Evolutionary conservation across 1,284 basidiomycete genomes (phyloP), one percentile per base, ranked within the genome.

Genomic region (Papiliotrema fonsecae): DNA sequence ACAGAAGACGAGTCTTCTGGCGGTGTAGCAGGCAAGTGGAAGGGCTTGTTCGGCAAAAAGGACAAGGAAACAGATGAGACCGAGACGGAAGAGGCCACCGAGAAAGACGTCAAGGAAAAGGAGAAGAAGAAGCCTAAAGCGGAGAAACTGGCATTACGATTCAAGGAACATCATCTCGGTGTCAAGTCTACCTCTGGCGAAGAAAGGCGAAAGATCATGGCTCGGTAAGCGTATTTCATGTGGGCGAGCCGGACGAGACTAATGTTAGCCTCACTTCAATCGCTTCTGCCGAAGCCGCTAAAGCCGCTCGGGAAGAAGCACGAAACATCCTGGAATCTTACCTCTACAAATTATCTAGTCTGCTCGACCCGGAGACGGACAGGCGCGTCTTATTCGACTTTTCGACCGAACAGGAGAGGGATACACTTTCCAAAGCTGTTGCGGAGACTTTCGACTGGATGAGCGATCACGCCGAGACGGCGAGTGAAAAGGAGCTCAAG

Each of bases 271-370:
- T 96, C 24, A 79, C 83, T n/a, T 81, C 83, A 4, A 78, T 97
- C 54, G 85, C 93, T 54, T 73, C 77, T 10, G 85, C 86, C 47
- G 92, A 97, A 70, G 75, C 78, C 1, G 81, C 83, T 18, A 91
- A 90, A 67, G 79, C 78, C 25, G 81, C 83, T 45, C 83, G 84
- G 43, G 94, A 94, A 65, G 94, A 97, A 72, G 88, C 90, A 1
- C 81, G 85, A 48, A 99, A 99, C 74, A 79, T 81, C 25, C 82
- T 99, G 49, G 96, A 99, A 73, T 82, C 86, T 24, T 94, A 93
- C 71, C 74, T 97, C 18, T 99, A 99, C 76, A 82, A 85, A 49
- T 76, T 97, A 28, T 84, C 89, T 21, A 92, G 93, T 66, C 77
- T 92, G 22, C 76, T 97, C 9, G 81, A 84, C 32, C 80, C 82